Conservation (phyloP, 371 early-diverging fungal species). For the Haplosporangium sp. region DNA sequence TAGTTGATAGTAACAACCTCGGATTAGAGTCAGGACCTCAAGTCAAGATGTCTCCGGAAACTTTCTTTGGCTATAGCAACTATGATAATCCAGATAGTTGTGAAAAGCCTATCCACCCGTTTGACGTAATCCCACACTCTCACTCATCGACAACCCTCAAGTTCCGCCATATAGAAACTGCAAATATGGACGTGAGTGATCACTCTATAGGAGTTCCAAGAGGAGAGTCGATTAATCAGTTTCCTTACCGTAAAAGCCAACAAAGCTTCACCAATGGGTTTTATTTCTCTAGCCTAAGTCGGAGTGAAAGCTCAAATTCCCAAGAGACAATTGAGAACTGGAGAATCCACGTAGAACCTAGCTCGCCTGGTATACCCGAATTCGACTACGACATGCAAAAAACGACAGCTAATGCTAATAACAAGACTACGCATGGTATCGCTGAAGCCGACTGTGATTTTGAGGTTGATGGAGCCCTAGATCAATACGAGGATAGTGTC, state of each 20-base stretch:
- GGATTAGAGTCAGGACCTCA: constrained; percentile 4
- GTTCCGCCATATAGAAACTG: not conserved
- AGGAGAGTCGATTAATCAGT: not conserved
- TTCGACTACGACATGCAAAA: constrained; percentile 10
- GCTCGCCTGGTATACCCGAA: constrained; percentile 26
- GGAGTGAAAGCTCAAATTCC: constrained; percentile 29
- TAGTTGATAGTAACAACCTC: not conserved
- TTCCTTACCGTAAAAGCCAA: not conserved
- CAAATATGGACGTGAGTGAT: not conserved
- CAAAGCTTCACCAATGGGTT: not conserved
- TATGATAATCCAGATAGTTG: not conserved
- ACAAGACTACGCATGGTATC: not conserved
- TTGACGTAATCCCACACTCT: constrained; percentile 9
- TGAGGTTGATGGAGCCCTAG: not conserved
- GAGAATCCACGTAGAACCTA: constrained; percentile 43
- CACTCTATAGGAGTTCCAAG: not conserved
- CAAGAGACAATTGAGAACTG: constrained; percentile 50
- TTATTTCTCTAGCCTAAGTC: constrained; percentile 8
- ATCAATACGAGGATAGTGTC: constrained; percentile 7
- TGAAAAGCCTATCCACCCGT: constrained; percentile 33
- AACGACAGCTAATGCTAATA: not conserved
- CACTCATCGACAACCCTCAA: not conserved
- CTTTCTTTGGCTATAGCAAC: constrained; percentile 8
- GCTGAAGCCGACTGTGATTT: constrained; percentile 3
- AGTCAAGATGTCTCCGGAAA: constrained; percentile 5